Conservation (phyloP, 73 alveolate species). For the Blepharisma japonicum region DNA sequence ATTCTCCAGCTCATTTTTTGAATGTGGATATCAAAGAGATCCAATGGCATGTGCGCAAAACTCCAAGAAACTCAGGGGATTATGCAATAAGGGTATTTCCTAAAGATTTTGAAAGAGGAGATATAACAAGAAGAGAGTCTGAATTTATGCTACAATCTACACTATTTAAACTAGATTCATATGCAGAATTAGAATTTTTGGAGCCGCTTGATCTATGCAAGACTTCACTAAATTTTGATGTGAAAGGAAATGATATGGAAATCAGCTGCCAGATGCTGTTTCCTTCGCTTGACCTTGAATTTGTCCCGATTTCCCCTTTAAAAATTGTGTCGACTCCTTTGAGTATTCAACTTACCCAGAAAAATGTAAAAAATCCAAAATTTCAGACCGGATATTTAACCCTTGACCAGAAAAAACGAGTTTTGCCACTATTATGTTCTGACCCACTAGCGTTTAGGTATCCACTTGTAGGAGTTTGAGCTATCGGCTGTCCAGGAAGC, state of each 20-base stretch:
- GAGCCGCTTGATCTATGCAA: slow-evolving; percentile 1
- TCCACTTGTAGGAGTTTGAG: slow-evolving; percentile 32
- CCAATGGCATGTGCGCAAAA: not conserved
- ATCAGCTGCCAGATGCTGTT: not conserved
- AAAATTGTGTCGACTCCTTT: slow-evolving; percentile 29
- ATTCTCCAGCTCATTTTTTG: slow-evolving; percentile 1
- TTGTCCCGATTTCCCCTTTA: not conserved
- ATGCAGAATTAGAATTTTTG: not conserved
- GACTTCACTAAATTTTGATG: not conserved
- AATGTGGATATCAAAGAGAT: not conserved
- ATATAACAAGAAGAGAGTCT: no score
- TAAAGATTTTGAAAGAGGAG: no score
- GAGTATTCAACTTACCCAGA: not conserved
- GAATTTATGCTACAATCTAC: no score
- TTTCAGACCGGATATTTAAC: slow-evolving; percentile 33
- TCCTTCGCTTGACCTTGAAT: not conserved
- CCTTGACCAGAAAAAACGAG: slow-evolving; percentile 31
- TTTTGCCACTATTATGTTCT: slow-evolving; percentile 25
- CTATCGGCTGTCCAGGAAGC: not conserved
- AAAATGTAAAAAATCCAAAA: not conserved
- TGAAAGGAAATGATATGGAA: no score
- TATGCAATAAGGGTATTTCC: no score
- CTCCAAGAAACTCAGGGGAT: not conserved
- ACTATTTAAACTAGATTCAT: no score
- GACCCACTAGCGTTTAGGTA: slow-evolving; percentile 18